These are phyloP conservation scores for Aciculosporium take DNA, from an alignment of 2,329 filamentous ascomycete genomes.

Conservation along the genomic window DNA sequence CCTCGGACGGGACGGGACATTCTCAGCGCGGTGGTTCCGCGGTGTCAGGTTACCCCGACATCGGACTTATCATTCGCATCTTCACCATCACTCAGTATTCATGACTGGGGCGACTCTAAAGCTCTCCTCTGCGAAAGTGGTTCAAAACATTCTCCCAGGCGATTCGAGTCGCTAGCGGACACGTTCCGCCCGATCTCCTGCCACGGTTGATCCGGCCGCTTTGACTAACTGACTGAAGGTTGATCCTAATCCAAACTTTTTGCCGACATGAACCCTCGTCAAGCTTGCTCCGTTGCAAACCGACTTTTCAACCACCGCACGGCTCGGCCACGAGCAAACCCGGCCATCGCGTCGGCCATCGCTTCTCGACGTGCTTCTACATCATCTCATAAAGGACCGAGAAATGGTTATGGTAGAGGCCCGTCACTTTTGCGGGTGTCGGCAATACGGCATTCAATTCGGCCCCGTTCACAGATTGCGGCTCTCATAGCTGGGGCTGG, in stretches of 20 bases:
- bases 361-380: neutral
- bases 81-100: no score
- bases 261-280: constrained; percentile 8
- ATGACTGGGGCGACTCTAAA: no score
- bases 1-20: no score
- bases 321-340: neutral
- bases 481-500: constrained; percentile 4
- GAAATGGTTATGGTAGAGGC: neutral
- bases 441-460: constrained; percentile 5
- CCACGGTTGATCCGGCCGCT: neutral
- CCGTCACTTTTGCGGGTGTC: neutral
- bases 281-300: constrained; percentile 6
- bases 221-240: neutral
- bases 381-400: neutral
- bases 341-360: neutral
- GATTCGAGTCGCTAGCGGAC: no score
- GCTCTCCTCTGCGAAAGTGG: neutral
- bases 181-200: neutral
- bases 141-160: neutral
- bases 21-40: no score
- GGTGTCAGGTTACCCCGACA: no score
- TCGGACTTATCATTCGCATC: no score
- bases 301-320: constrained; percentile 3
- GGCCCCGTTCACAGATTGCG: constrained; percentile 5
- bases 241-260: neutral